These are phyloP conservation scores for Canavalia gladiata DNA, from an alignment of 306 rosid species.

Conservation along the genomic window DNA sequence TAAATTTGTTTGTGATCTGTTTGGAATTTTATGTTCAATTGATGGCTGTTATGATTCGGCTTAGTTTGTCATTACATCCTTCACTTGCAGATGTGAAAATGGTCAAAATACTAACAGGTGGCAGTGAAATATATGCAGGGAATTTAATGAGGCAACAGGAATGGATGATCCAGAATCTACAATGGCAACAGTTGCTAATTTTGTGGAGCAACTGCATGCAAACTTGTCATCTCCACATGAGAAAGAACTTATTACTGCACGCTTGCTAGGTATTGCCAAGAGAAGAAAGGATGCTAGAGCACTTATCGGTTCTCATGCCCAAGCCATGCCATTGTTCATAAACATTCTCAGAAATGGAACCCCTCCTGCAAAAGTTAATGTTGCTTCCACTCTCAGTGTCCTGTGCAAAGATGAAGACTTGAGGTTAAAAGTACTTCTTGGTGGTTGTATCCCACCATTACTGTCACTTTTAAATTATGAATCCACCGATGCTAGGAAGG, in stretches of 20 bases:
- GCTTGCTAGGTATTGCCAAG: conserved; percentile 71
- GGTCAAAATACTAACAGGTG: conserved; percentile 37
- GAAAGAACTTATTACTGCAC: conserved; percentile 82
- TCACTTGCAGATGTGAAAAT: conserved; percentile 37
- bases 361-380: conserved; percentile 81
- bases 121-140: conserved; percentile 61
- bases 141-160: conserved; percentile 55
- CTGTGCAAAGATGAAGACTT: conserved; percentile 94
- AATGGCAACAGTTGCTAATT: conserved; percentile 83
- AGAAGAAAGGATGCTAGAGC: conserved; percentile 82
- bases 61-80: conserved; percentile 28
- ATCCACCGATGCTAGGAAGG: conserved; percentile 83
- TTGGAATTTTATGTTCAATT: conserved; percentile 25
- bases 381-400: conserved; percentile 80
- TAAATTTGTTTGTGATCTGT: conserved; percentile 24
- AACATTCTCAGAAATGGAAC: conserved; percentile 92
- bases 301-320: conserved; percentile 93
- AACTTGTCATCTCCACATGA: conserved; percentile 78
- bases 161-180: conserved; percentile 85
- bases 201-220: conserved; percentile 92
- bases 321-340: conserved; percentile 97
- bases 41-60: conserved; percentile 23
- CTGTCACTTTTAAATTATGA: conserved; percentile 88
- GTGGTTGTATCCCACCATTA: conserved; percentile 97
- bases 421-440: conserved; percentile 95